Evolutionary conservation across 2,329 filamentous ascomycete genomes (phyloP).

Genomic region (Alternaria hordeiaustralica): DNA sequence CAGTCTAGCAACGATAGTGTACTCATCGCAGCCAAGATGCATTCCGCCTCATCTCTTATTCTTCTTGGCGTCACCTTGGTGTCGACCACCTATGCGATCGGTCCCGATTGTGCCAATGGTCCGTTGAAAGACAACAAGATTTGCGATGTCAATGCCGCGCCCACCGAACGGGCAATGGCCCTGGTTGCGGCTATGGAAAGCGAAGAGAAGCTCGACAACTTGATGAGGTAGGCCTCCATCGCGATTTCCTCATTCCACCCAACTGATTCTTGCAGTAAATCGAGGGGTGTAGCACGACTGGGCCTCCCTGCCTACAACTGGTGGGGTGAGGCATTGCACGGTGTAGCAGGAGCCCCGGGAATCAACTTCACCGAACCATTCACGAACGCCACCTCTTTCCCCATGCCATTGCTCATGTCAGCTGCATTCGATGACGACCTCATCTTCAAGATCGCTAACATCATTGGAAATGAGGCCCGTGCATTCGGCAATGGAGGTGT

Average conservation of each 20-base stretch:
- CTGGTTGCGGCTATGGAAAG: slow-evolving; percentile 60
- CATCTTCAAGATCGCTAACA: slow-evolving; percentile 62
- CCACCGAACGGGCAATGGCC: slow-evolving; percentile 53
- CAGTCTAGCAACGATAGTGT: background rate
- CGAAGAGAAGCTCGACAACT: slow-evolving; percentile 57
- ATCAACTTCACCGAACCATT: slow-evolving; percentile 63
- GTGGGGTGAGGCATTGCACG: slow-evolving; percentile 68
- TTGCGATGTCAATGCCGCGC: slow-evolving; percentile 54
- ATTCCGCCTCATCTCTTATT: background rate
- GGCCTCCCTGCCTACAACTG: slow-evolving; percentile 62
- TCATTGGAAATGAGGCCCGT: slow-evolving; percentile 66
- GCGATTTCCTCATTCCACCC: background rate
- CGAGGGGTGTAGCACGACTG: slow-evolving; percentile 61
- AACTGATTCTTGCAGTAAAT: slow-evolving; percentile 55
- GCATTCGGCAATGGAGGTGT: slow-evolving; percentile 68
- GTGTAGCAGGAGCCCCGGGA: slow-evolving; percentile 62
- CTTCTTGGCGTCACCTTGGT: slow-evolving; percentile 7
- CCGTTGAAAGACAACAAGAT: slow-evolving; percentile 58
- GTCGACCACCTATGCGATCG: slow-evolving; percentile 12
- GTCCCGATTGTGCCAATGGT: slow-evolving; percentile 58
- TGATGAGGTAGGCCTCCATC: slow-evolving; percentile 21
- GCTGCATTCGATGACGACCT: slow-evolving; percentile 70
- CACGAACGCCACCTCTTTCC: slow-evolving; percentile 69
- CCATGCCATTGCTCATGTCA: slow-evolving; percentile 67
- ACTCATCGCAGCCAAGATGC: background rate